Percentiles rank a stretch among this genome's conserved stretches.
These are phyloP conservation scores for Flaveria ramosissima DNA, from an alignment of 129 eudicot genomes.

Conservation along the genomic window DNA sequence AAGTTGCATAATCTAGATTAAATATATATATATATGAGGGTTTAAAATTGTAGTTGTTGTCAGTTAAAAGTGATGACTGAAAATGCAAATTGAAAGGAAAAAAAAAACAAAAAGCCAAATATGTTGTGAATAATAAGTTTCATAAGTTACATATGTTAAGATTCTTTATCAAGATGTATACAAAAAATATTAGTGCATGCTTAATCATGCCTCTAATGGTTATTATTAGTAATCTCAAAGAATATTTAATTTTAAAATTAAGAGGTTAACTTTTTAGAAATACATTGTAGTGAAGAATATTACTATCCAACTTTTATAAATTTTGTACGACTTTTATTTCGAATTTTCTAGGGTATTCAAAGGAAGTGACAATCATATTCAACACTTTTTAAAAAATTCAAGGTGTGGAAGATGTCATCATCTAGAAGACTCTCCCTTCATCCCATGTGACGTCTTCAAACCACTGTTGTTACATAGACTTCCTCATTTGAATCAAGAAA, in stretches of 20 bases:
- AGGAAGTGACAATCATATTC: slow-evolving; percentile 22
- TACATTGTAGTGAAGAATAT: not conserved
- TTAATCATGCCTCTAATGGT: too few species aligned
- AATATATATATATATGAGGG: too few species aligned
- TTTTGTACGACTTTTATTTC: not conserved
- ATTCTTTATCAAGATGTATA: not conserved
- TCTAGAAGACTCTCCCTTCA: slow-evolving; percentile 14
- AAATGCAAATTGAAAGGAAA: not conserved
- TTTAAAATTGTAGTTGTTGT: not conserved
- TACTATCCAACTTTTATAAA: not conserved
- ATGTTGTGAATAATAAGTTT: not conserved
- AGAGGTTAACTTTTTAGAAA: not conserved
- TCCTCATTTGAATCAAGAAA: not conserved
- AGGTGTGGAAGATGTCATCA: slow-evolving; percentile 8
- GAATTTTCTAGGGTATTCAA: not conserved
- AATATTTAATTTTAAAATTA: not conserved
- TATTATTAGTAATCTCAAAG: not conserved
- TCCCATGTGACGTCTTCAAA: not conserved
- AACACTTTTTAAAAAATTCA: not conserved
- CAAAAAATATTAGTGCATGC: not conserved
- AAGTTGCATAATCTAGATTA: too few species aligned
- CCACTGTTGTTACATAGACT: not conserved
- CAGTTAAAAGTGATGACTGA: too few species aligned
- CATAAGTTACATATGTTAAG: not conserved
- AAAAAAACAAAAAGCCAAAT: not conserved